Conservation (phyloP, 441 rosid species). For the Adansonia madagascariensis region DNA sequence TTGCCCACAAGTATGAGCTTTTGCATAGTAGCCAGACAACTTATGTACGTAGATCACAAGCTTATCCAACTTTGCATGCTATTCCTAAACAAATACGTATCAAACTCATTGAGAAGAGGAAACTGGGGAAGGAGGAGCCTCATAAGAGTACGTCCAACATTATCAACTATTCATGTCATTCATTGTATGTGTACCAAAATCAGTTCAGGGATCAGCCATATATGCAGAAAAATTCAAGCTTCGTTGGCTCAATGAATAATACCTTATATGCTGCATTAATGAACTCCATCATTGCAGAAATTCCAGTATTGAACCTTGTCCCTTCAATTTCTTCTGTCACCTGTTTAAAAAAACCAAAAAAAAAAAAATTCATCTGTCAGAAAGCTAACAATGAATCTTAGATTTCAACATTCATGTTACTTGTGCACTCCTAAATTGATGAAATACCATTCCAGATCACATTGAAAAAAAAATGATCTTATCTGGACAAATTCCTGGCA, state of each 20-base stretch:
- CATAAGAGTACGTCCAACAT: neutral
- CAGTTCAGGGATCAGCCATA: neutral
- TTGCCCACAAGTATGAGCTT: neutral
- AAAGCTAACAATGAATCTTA: slow-evolving; percentile 7
- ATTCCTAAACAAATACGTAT: neutral
- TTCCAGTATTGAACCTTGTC: slow-evolving; percentile 92
- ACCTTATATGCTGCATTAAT: slow-evolving; percentile 91
- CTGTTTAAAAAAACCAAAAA: slow-evolving; percentile 43
- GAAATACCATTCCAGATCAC: neutral
- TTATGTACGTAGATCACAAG: slow-evolving; percentile 13
- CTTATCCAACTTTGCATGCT: neutral
- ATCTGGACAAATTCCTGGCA: slow-evolving; percentile 3
- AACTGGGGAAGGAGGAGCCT: neutral
- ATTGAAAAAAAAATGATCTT: neutral
- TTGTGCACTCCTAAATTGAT: neutral
- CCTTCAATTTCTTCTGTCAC: slow-evolving; percentile 92
- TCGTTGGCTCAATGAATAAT: neutral
- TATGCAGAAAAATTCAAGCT: neutral
- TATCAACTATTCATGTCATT: neutral
- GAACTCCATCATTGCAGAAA: slow-evolving; percentile 99
- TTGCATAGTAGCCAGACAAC: neutral
- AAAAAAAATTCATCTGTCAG: slow-evolving; percentile 10
- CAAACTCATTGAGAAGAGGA: neutral
- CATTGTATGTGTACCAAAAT: neutral
- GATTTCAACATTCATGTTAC: neutral